Evolutionary conservation across 225 moss, liverwort and hornwort species (phyloP).

Genomic region (Physcomitrellopsis africana): DNA sequence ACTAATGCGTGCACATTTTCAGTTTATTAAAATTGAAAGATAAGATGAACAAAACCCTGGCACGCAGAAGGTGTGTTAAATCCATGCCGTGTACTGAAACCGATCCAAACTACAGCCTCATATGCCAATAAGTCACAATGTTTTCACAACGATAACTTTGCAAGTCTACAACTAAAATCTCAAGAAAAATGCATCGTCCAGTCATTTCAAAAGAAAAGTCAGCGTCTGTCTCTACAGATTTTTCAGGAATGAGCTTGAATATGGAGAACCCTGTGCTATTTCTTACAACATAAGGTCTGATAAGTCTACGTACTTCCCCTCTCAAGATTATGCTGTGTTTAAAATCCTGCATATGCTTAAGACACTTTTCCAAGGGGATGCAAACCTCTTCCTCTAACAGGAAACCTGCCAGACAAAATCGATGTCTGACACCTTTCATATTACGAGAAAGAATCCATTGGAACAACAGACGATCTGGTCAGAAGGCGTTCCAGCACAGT

Average conservation of each 20-base stretch:
- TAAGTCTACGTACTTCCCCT: neutral
- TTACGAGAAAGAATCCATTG: neutral
- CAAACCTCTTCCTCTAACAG: neutral
- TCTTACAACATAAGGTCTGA: neutral
- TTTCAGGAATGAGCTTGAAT: neutral
- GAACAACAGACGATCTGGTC: neutral
- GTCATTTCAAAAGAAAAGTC: neutral
- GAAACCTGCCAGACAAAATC: neutral
- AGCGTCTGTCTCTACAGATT: slow-evolving; percentile 2
- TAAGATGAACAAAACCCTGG: neutral
- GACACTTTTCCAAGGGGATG: neutral
- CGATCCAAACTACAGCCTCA: slow-evolving; percentile 3
- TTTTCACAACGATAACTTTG: slow-evolving; percentile 6
- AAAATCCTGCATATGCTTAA: neutral
- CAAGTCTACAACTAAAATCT: neutral
- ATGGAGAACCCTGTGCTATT: neutral
- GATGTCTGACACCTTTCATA: neutral
- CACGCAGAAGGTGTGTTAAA: neutral
- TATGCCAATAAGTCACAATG: neutral
- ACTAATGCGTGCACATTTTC: neutral
- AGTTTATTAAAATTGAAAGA: no score
- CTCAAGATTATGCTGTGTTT: neutral
- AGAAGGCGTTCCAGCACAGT: neutral
- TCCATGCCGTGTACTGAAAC: neutral
- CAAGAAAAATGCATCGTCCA: neutral